These are phyloP conservation scores for Schizosaccharomyces japonicus DNA, from an alignment of 805 yeast species.

Conservation along the genomic window DNA sequence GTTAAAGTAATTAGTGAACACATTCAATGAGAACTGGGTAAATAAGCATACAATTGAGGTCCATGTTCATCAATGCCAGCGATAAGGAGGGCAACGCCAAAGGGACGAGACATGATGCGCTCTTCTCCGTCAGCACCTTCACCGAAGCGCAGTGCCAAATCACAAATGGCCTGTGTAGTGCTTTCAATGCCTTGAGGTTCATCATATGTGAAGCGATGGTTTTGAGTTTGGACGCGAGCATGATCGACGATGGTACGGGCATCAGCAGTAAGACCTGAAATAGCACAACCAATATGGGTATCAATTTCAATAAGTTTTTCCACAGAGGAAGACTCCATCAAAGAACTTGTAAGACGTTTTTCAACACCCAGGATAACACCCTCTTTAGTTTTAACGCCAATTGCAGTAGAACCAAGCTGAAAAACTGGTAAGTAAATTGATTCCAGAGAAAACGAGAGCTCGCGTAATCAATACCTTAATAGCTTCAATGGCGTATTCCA, in stretches of 20 bases:
- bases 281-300: conserved; percentile 87
- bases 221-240: conserved; percentile 60
- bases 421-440: neutral
- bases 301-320: conserved; percentile 93
- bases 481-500: conserved; percentile 91
- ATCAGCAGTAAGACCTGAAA: conserved; percentile 96
- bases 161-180: conserved; percentile 89
- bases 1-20: neutral
- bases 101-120: conserved; percentile 89
- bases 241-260: conserved; percentile 97
- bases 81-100: conserved; percentile 88
- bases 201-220: conserved; percentile 73
- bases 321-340: conserved; percentile 76
- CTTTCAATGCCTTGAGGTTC: conserved; percentile 83
- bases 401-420: conserved; percentile 79
- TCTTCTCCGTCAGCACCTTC: conserved; percentile 95
- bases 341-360: conserved; percentile 80
- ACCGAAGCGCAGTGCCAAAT: conserved; percentile 84
- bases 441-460: conserved; percentile 17
- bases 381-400: conserved; percentile 83
- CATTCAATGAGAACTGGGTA: neutral
- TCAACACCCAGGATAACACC: conserved; percentile 94
- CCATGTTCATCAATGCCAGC: conserved; percentile 94
- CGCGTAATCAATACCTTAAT: too few species aligned
- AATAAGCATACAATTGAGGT: conserved; percentile 38